Evolutionary conservation across 371 early-diverging fungal genomes (phyloP).

Genomic region (Batkoa obscura): DNA sequence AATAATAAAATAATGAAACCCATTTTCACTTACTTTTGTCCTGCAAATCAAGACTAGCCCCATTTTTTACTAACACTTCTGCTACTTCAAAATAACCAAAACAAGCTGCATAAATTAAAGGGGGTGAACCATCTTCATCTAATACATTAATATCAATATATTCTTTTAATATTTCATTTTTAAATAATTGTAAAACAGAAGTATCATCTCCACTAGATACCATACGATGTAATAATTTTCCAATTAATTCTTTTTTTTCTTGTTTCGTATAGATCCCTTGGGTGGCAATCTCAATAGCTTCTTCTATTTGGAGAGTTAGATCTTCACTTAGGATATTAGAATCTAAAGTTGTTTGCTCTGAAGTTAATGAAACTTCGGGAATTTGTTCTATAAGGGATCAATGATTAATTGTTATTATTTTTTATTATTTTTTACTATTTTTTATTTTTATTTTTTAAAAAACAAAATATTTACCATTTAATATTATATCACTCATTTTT

Average conservation of each 20-base stretch:
- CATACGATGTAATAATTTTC: conserved; percentile 28
- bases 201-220: conserved; percentile 30
- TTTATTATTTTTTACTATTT: too few relatives aligned
- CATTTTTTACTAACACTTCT: conserved; percentile 40
- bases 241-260: conserved; percentile 24
- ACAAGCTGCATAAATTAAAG: conserved; percentile 69
- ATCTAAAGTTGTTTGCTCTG: too few relatives aligned
- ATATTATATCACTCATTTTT: too few relatives aligned
- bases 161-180: conserved; percentile 20
- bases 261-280: conserved; percentile 13
- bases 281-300: conserved; percentile 4
- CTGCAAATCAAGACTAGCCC: conserved; percentile 50
- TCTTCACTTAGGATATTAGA: too few relatives aligned
- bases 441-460: too few relatives aligned
- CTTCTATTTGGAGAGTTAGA: conserved; percentile 3
- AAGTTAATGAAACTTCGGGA: too few relatives aligned
- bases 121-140: conserved; percentile 69
- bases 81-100: conserved; percentile 62
- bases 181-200: conserved; percentile 24
- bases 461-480: too few relatives aligned
- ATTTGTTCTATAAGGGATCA: too few relatives aligned
- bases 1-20: neutral
- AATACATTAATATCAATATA: conserved; percentile 56
- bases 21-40: conserved; percentile 42
- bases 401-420: too few relatives aligned